Base-by-base conservation (phyloP, 805 yeast species). In the Saccharomycopsis vini region DNA sequence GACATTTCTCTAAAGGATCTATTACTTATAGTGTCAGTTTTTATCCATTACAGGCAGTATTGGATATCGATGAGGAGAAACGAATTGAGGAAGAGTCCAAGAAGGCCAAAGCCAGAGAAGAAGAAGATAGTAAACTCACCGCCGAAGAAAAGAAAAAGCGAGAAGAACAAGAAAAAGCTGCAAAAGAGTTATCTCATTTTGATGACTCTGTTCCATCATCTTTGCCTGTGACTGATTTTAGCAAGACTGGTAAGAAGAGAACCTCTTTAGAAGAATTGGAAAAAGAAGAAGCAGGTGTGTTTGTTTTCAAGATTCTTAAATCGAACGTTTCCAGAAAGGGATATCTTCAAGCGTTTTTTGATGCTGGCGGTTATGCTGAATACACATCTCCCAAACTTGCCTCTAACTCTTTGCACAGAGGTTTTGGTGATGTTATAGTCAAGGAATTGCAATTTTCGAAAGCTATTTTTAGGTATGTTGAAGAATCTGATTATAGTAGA, bases 1-100 rank as follows among this genome's bases (percentile, higher is more conserved):
- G 76, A 60, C 82, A 79, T 55, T 87, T 90, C n/a, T 77, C 92
- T 26, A 65, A 79, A 66, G 98, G 98, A 59, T 62, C 71, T 20
- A 68, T 92, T 28, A 71, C 76, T 3, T 92, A 86, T 61, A 69
- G 77, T 3, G 65, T 84, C 44, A 75, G 94, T 2, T 92, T 90
- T 68, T 89, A 77, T 64, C 98, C 98, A 26, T 64, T 81, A 10
- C 61, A 82, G 42, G 86, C 89, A 5, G 81, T 89, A n/a, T 69
- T 79, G 66, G 75, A 86, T 30, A 78, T 87, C 35, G 81, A 77
- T 43, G 95, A 87, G 52, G 66, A 75, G 34, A 69, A 66, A 46
- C 88, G 79, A 54, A 76, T 72, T 42, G 70, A 68, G 49, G 64
- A 68, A 42, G 64, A 63, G 23, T 59, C 60, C 40, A 67, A 59